phyloP scores from a whole-genome alignment of 805 yeast genomes.

The Candida railenensis region DNA sequence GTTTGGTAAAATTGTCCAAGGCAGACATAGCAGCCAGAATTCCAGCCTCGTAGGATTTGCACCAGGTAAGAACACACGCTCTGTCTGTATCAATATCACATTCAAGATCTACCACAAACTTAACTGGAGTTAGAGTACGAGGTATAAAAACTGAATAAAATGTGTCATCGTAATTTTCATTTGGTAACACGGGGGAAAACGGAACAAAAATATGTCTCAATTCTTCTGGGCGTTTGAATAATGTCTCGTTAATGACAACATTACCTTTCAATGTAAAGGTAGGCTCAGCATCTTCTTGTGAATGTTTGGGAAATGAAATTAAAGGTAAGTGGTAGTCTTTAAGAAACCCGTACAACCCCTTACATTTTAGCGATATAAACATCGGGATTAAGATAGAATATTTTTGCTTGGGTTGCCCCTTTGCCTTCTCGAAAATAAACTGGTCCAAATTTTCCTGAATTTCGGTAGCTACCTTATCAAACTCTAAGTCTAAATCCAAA shows the following conservation, averaged over 20 bases:
- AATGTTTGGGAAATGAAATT: slow-evolving; percentile 44
- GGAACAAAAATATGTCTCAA: slow-evolving; percentile 53
- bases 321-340: slow-evolving; percentile 61
- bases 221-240: slow-evolving; percentile 42
- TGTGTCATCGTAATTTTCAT: slow-evolving; percentile 36
- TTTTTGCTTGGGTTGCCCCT: slow-evolving; percentile 52
- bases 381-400: slow-evolving; percentile 59
- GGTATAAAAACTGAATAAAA: slow-evolving; percentile 58
- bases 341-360: slow-evolving; percentile 42
- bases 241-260: slow-evolving; percentile 57
- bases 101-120: slow-evolving; percentile 50
- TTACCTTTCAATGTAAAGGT: slow-evolving; percentile 40
- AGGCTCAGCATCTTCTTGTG: slow-evolving; percentile 12
- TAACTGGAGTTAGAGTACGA: slow-evolving; percentile 64
- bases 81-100: slow-evolving; percentile 44
- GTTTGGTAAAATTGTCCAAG: slow-evolving; percentile 45
- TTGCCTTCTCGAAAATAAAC: slow-evolving; percentile 33
- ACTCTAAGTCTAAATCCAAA: slow-evolving; percentile 26
- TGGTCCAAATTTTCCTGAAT: slow-evolving; percentile 27
- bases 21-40: slow-evolving; percentile 48
- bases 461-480: slow-evolving; percentile 25
- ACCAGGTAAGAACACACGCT: slow-evolving; percentile 60
- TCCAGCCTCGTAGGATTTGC: slow-evolving; percentile 62
- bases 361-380: slow-evolving; percentile 43
- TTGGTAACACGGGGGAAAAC: slow-evolving; percentile 52